Percentiles rank a stretch among this genome's conserved stretches.
phyloP scores from a whole-genome alignment of 768 basidiomycete species.

The Trametes cubensis region DNA sequence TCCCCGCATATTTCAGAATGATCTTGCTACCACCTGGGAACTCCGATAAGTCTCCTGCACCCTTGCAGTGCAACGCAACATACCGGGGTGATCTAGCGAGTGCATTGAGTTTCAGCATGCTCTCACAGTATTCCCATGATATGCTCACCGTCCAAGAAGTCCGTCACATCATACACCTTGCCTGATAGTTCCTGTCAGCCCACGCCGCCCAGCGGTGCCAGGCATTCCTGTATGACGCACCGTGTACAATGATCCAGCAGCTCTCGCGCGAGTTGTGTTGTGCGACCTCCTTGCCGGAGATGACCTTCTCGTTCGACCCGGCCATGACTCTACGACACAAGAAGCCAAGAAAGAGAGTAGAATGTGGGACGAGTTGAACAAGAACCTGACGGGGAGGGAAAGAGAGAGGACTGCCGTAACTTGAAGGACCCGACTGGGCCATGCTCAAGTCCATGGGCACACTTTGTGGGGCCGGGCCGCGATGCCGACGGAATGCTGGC shows the following conservation, averaged over 20 bases:
- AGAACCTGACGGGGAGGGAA: neutral
- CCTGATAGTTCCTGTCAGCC: slow-evolving; percentile 26
- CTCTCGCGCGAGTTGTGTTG: slow-evolving; percentile 59
- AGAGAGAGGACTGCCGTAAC: neutral
- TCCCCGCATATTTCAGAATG: slow-evolving; percentile 56
- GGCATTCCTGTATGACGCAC: slow-evolving; percentile 37
- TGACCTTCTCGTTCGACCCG: neutral
- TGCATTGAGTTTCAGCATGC: neutral
- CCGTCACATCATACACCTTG: slow-evolving; percentile 49
- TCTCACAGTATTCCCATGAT: neutral
- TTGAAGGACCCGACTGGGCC: too few relatives aligned
- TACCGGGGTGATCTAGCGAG: slow-evolving; percentile 11
- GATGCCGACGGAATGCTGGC: slow-evolving; percentile 9
- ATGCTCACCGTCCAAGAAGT: slow-evolving; percentile 40
- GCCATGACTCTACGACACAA: neutral
- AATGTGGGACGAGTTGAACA: neutral
- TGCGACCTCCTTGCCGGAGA: slow-evolving; percentile 48
- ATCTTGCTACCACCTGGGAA: slow-evolving; percentile 48
- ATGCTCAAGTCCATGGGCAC: neutral
- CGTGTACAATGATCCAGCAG: slow-evolving; percentile 87
- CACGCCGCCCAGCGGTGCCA: neutral
- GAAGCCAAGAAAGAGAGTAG: neutral
- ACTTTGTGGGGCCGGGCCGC: slow-evolving; percentile 16
- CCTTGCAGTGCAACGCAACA: neutral
- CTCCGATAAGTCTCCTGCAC: neutral